Evolutionary conservation across 108 stramenopile genomes (phyloP).

Genomic region (Aurantiochytrium sp.): DNA sequence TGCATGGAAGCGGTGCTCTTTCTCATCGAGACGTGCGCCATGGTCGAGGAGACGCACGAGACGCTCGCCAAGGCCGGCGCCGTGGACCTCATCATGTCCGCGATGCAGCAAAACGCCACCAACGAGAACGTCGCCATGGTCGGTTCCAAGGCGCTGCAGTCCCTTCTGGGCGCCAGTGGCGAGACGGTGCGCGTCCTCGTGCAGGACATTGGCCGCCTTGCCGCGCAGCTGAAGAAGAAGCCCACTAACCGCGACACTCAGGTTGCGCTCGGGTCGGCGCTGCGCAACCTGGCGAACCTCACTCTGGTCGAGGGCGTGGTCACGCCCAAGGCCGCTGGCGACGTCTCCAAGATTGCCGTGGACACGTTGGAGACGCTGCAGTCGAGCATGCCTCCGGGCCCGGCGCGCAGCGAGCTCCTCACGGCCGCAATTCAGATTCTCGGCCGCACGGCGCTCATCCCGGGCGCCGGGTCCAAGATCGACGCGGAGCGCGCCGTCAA

Average conservation of each 20-base stretch:
- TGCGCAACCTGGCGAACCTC: constrained; percentile 36
- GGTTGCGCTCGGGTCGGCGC: neutral
- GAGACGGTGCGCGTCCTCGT: neutral
- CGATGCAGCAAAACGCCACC: constrained; percentile 31
- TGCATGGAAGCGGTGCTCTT: neutral
- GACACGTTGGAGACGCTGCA: constrained; percentile 21
- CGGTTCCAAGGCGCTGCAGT: constrained; percentile 24
- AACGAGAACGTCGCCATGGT: neutral
- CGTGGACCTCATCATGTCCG: constrained; percentile 22
- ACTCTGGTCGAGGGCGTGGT: constrained; percentile 32
- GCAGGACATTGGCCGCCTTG: neutral
- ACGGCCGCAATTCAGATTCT: neutral
- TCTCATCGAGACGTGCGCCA: constrained; percentile 13
- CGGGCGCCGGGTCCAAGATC: neutral
- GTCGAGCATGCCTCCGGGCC: neutral
- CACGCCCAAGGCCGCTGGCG: constrained; percentile 5
- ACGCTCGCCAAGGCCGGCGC: constrained; percentile 18
- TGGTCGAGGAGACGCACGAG: neutral
- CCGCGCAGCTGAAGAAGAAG: neutral
- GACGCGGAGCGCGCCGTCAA: neutral
- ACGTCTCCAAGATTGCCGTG: neutral
- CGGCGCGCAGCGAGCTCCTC: neutral
- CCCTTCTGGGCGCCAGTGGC: neutral
- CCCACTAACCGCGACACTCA: neutral
- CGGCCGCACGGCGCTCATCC: neutral